Conservation (phyloP, 140 eudicot species). For the Anethum foeniculum region DNA sequence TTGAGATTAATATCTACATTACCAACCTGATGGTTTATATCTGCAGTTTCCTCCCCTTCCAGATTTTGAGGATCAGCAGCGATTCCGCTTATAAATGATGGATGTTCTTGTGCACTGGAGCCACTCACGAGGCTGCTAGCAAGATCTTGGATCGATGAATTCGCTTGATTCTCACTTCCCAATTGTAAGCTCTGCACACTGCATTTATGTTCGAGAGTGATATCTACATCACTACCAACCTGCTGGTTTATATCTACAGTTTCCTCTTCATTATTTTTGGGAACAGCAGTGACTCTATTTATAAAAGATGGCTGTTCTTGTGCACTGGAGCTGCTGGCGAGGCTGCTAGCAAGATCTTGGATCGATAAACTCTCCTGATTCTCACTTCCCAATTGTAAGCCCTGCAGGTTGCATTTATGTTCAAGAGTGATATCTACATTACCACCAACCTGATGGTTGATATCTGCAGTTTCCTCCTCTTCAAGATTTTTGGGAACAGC, state of each 20-base stretch:
- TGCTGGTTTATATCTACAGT: too few species aligned
- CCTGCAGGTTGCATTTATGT: too few species aligned
- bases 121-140: neutral
- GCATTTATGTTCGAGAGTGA: neutral
- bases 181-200: neutral
- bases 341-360: neutral
- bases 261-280: too few species aligned
- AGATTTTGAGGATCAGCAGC: neutral
- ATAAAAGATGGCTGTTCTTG: neutral
- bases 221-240: neutral
- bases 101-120: neutral
- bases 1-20: neutral
- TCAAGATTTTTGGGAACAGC: neutral
- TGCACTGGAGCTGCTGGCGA: neutral
- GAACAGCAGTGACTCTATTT: too few species aligned
- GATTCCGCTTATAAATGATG: neutral
- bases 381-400: too few species aligned
- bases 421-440: neutral
- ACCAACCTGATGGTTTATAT: neutral
- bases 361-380: neutral
- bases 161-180: neutral
- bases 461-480: neutral
- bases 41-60: neutral
- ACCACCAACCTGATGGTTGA: neutral
- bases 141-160: neutral